Evolutionary conservation across 2,329 filamentous ascomycete species (phyloP), one percentile per base, ranked within the genome.

Genomic region (Dactylellina cionopaga): DNA sequence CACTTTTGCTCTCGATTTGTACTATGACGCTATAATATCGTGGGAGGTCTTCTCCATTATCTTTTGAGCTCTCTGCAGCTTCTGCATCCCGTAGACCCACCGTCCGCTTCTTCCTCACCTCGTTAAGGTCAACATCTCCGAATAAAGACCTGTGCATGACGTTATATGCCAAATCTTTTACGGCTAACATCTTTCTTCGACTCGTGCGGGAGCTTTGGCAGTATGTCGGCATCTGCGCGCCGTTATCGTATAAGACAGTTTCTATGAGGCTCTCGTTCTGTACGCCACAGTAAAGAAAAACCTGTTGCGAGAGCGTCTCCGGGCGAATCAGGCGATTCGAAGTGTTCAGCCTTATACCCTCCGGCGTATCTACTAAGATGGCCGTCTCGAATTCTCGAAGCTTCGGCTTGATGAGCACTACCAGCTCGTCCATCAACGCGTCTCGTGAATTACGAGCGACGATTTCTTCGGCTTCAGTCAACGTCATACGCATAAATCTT

Each of bases 141-240:
- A 59, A 60, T 7, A 60, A 41, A 3, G 54, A 59, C 25, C 63
- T 33, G 19, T 68, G 63, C 63, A 68, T 68, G 2, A 68, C 63
- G 24, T 68, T 68, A 24, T 68, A 68, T 6, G 60, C 63, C 31
- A 68, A 10, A 54, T 68, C 63, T 27, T 68, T 68, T 6, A 68
- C 63, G 9, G 63, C 55, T 11, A 68, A 46, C 63, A 68, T 68
- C n/a, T 58, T 68, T n/a, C 63, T 41, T n/a, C 63, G 25, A 25
- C 63, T 68, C 3, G 46, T 60, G 6, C 63, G 25, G 0, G 63
- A 52, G 27, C 63, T 68, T 7, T 58, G 43, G 13, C 44, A 60
- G 22, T 37, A 68, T 13, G 10, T 13, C 3, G 43, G 52, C 3
- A n/a, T 19, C 17, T 39, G 31, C 1, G 63, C 46, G 4, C 54